Percentiles rank a stretch among this genome's conserved stretches.
These are phyloP conservation scores for Cokeromyces recurvatus DNA, from an alignment of 371 early-diverging fungal species.

Conservation along the genomic window DNA sequence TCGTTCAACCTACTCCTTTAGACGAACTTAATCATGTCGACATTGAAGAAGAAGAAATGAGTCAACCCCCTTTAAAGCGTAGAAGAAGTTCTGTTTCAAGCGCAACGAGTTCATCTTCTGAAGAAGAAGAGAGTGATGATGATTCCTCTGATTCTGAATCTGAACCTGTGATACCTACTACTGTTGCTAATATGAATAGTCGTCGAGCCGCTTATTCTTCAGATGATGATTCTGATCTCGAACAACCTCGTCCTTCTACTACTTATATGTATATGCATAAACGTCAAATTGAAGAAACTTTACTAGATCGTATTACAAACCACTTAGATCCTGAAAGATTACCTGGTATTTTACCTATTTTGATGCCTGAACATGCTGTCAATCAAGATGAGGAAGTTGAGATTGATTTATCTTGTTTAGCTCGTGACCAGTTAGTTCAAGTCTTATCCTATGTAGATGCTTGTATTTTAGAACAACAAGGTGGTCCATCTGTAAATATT, in stretches of 20 bases:
- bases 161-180: slow-evolving; percentile 32
- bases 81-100: slow-evolving; percentile 17
- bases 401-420: slow-evolving; percentile 44
- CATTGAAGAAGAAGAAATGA: slow-evolving; percentile 1
- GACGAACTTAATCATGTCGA: not conserved
- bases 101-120: slow-evolving; percentile 7
- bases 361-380: slow-evolving; percentile 26
- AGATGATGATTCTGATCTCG: slow-evolving; percentile 27
- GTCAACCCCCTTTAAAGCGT: slow-evolving; percentile 13
- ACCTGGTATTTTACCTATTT: slow-evolving; percentile 43
- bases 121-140: slow-evolving; percentile 9
- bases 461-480: slow-evolving; percentile 42
- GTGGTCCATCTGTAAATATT: slow-evolving; percentile 39
- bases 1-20: slow-evolving; percentile 1
- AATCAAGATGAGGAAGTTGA: slow-evolving; percentile 39
- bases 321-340: slow-evolving; percentile 37
- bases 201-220: slow-evolving; percentile 20
- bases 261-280: slow-evolving; percentile 39
- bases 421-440: slow-evolving; percentile 38
- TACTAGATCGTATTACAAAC: slow-evolving; percentile 41
- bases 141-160: slow-evolving; percentile 11
- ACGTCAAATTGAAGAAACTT: slow-evolving; percentile 43
- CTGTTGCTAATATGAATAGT: slow-evolving; percentile 32
- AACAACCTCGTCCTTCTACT: slow-evolving; percentile 7
- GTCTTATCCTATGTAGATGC: slow-evolving; percentile 46